phyloP scores from a whole-genome alignment of 805 yeast genomes.

The Saccharomyces kudriavzevii region DNA sequence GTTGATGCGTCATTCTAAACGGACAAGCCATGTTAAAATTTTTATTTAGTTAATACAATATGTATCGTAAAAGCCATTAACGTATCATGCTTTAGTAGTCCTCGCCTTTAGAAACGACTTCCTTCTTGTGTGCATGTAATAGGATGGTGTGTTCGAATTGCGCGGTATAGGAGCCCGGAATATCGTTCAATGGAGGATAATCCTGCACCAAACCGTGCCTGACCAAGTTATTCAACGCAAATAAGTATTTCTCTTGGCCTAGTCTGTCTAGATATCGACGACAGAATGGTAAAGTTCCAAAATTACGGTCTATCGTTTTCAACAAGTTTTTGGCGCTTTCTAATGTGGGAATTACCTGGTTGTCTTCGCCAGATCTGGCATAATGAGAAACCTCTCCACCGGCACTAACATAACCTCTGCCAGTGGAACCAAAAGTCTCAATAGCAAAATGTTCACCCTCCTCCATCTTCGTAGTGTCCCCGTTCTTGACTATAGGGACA shows the following conservation, averaged over 20 bases:
- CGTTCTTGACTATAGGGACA: constrained; percentile 91
- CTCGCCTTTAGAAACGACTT: constrained; percentile 90
- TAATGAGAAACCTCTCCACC: constrained; percentile 95
- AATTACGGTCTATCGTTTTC: constrained; percentile 63
- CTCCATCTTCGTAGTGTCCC: constrained; percentile 95
- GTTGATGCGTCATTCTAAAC: neutral
- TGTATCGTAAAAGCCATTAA: neutral
- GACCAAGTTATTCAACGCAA: constrained; percentile 79
- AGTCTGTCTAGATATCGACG: constrained; percentile 85
- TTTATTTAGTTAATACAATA: neutral
- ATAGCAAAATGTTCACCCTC: constrained; percentile 98
- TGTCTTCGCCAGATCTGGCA: constrained; percentile 45
- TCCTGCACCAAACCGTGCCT: constrained; percentile 84
- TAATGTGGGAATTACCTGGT: constrained; percentile 33
- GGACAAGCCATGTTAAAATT: neutral
- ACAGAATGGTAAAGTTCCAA: constrained; percentile 95
- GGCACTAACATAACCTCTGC: constrained; percentile 77
- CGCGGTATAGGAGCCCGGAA: constrained; percentile 83
- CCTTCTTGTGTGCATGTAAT: constrained; percentile 85
- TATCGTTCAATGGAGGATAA: constrained; percentile 86
- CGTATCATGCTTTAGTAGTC: constrained; percentile 49
- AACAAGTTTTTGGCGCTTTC: constrained; percentile 66
- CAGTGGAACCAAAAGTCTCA: constrained; percentile 96
- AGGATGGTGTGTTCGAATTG: constrained; percentile 93
- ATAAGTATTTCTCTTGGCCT: constrained; percentile 85